Evolutionary conservation across 2,329 filamentous ascomycete genomes (phyloP).

Genomic region (Fusarium chaquense): DNA sequence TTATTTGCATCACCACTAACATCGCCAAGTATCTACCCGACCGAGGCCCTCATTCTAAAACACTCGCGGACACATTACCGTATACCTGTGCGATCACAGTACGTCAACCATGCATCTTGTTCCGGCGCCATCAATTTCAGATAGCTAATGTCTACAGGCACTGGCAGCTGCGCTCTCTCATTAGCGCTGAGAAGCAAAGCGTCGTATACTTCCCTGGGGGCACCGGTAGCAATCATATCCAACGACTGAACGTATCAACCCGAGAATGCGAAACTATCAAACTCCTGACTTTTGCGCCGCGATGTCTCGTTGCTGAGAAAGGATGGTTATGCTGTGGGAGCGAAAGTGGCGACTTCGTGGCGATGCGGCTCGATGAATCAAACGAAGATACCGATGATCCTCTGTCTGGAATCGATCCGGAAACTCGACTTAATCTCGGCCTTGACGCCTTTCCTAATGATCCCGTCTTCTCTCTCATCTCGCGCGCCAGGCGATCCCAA

Average conservation of each 20-base stretch:
- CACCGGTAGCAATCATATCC: slow-evolving; percentile 72
- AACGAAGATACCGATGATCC: slow-evolving; percentile 48
- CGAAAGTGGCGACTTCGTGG: slow-evolving; percentile 86
- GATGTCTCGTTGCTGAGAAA: slow-evolving; percentile 86
- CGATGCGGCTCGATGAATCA: slow-evolving; percentile 72
- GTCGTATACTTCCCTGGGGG: slow-evolving; percentile 88
- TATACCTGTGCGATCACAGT: slow-evolving; percentile 74
- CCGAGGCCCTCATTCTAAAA: slow-evolving; percentile 72
- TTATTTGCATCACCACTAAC: slow-evolving; percentile 19
- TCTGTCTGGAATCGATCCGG: slow-evolving; percentile 50
- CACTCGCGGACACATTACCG: slow-evolving; percentile 75
- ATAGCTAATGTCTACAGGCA: slow-evolving; percentile 65
- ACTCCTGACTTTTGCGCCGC: slow-evolving; percentile 77
- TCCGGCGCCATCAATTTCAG: slow-evolving; percentile 24
- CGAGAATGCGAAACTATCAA: slow-evolving; percentile 80
- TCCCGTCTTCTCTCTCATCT: slow-evolving; percentile 52
- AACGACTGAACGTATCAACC: slow-evolving; percentile 75
- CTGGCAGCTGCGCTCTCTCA: slow-evolving; percentile 90
- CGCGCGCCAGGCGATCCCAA: slow-evolving; percentile 55
- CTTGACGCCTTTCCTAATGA: slow-evolving; percentile 52
- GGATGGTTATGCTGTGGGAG: slow-evolving; percentile 94
- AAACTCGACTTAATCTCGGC: slow-evolving; percentile 50
- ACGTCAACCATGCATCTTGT: slow-evolving; percentile 52
- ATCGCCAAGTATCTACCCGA: slow-evolving; percentile 70
- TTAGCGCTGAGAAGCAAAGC: slow-evolving; percentile 82